A percentile compares a stretch with the other conserved stretches of the same genome.
These are phyloP conservation scores for Elongisporangium undulatum DNA, from an alignment of 352 stramenopile genomes.

Conservation along the genomic window DNA sequence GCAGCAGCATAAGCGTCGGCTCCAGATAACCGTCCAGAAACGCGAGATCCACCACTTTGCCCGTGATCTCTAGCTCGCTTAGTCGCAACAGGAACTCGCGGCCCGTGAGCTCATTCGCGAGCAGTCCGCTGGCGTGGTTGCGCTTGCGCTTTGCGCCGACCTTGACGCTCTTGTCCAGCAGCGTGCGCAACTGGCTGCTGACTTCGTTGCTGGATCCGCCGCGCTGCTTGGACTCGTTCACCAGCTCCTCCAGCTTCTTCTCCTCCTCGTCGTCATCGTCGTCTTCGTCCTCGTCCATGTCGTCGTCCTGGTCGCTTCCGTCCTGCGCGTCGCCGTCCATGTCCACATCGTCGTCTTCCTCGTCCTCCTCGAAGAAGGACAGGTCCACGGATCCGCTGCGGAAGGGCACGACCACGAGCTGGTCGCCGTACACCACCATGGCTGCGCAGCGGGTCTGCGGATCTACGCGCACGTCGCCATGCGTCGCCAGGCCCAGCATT, in stretches of 20 bases:
- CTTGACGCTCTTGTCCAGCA: conserved; percentile 83
- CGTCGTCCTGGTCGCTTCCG: conserved; percentile 2
- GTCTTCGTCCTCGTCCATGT: conserved; percentile 22
- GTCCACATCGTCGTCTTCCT: conserved; percentile 64
- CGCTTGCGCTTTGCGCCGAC: conserved; percentile 68
- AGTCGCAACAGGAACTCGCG: conserved; percentile 73
- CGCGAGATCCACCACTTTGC: conserved; percentile 74
- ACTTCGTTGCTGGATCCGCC: conserved; percentile 46
- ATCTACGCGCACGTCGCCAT: conserved; percentile 49
- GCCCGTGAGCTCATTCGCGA: conserved; percentile 66
- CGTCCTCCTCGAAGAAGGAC: conserved; percentile 76
- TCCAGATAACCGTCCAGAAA: conserved; percentile 86
- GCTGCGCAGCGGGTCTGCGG: conserved; percentile 73
- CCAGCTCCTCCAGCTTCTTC: conserved; percentile 65
- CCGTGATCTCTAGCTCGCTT: conserved; percentile 68
- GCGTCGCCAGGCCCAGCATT: conserved; percentile 57
- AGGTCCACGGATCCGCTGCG: conserved; percentile 71
- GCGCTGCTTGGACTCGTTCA: conserved; percentile 68
- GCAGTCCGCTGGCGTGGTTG: conserved; percentile 59
- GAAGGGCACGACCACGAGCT: conserved; percentile 81
- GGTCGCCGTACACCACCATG: conserved; percentile 81
- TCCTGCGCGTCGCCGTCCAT: conserved; percentile 6
- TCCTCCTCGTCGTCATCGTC: conserved; percentile 82
- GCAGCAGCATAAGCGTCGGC: conserved; percentile 81
- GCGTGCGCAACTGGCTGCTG: conserved; percentile 50